A percentile compares a stretch with the other conserved stretches of the same genome.
Conservation (phyloP, 768 basidiomycete genomes). For the Lactarius pseudohatsudake region DNA sequence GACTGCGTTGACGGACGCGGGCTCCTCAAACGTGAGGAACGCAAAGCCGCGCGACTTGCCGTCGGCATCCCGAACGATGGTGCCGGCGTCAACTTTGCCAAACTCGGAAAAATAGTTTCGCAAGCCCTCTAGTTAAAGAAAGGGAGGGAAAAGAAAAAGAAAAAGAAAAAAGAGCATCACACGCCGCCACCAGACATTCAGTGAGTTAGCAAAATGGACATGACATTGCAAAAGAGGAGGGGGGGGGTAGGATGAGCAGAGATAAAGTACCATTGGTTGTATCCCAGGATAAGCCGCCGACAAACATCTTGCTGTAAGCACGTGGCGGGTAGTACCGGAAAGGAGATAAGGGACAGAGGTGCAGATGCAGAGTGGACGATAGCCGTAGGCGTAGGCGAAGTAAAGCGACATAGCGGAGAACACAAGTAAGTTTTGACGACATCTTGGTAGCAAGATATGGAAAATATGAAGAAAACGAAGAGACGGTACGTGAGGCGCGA, state of each 20-base stretch:
- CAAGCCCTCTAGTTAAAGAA: constrained; percentile 56
- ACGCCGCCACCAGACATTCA: constrained; percentile 39
- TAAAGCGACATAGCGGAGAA: constrained; percentile 24
- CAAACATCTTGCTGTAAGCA: constrained; percentile 94
- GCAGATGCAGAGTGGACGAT: constrained; percentile 26
- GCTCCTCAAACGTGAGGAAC: constrained; percentile 93
- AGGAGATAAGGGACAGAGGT: constrained; percentile 24
- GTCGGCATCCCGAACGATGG: constrained; percentile 96
- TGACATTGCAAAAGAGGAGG: constrained; percentile 30
- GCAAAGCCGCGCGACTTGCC: constrained; percentile 97
- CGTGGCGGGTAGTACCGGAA: constrained; percentile 24
- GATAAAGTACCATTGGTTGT: constrained; percentile 88
- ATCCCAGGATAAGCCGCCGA: constrained; percentile 99
- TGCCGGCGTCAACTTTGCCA: constrained; percentile 95
- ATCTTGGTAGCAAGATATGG: constrained; percentile 27
- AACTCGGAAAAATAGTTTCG: constrained; percentile 93
- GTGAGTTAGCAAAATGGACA: constrained; percentile 43
- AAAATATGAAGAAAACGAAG: constrained; percentile 2
- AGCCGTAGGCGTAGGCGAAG: constrained; percentile 24
- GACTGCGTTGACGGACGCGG: constrained; percentile 90
- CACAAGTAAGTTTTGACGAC: constrained; percentile 24
- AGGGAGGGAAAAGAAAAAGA: background rate
- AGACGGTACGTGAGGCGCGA: constrained; percentile 9
- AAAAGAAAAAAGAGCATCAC: constrained; percentile 19
- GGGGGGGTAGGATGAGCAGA: constrained; percentile 36